A percentile compares a stretch with the other conserved stretches of the same genome.
phyloP scores from a whole-genome alignment of 2,329 filamentous ascomycete species.

The Penicillium sclerotiorum region DNA sequence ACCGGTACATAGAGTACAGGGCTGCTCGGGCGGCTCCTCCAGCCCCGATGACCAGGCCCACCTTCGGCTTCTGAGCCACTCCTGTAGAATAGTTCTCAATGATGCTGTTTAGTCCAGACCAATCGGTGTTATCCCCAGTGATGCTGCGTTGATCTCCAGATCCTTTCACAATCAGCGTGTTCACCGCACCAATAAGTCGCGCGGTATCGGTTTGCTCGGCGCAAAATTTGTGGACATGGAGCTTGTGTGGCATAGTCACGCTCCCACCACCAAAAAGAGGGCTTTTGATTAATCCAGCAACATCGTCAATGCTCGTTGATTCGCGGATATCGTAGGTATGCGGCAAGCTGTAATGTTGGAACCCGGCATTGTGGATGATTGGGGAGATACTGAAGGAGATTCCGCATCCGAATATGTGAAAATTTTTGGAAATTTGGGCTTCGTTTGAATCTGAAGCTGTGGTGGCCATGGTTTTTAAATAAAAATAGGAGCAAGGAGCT shows the following conservation, averaged over 20 bases:
- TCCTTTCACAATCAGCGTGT: slow-evolving; percentile 19
- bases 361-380: slow-evolving; percentile 19
- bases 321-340: slow-evolving; percentile 10
- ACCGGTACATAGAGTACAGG: slow-evolving; percentile 37
- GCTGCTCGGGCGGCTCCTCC: slow-evolving; percentile 48
- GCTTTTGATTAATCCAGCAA: slow-evolving; percentile 31
- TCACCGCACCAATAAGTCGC: slow-evolving; percentile 39
- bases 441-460: not conserved
- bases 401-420: slow-evolving; percentile 22
- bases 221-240: slow-evolving; percentile 43
- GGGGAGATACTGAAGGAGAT: slow-evolving; percentile 24
- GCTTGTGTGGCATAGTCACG: slow-evolving; percentile 51
- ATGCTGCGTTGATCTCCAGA: slow-evolving; percentile 25
- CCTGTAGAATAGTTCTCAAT: slow-evolving; percentile 16
- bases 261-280: slow-evolving; percentile 37
- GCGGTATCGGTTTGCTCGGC: slow-evolving; percentile 42
- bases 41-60: slow-evolving; percentile 45
- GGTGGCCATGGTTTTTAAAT: not conserved
- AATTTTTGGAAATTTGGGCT: slow-evolving; percentile 1
- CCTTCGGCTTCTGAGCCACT: slow-evolving; percentile 15
- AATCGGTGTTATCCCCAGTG: slow-evolving; percentile 49
- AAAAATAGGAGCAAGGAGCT: too few relatives aligned
- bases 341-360: slow-evolving; percentile 12
- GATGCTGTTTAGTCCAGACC: slow-evolving; percentile 44
- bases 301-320: slow-evolving; percentile 39